Conservation (phyloP, 176 grass and related monocot species). For the Phyllostachys edulis region DNA sequence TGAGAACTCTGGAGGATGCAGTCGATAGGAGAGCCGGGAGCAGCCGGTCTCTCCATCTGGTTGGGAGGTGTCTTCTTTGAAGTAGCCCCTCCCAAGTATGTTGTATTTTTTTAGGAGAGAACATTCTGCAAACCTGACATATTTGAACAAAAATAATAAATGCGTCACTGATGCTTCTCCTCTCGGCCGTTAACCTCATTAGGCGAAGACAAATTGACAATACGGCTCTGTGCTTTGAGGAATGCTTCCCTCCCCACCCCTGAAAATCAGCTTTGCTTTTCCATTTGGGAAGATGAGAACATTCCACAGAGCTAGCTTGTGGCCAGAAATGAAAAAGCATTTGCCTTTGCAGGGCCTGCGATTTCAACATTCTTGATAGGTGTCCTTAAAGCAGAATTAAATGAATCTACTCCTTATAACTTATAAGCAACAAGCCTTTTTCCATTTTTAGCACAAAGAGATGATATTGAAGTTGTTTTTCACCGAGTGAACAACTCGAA, state of each 20-base stretch:
- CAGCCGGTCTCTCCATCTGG: no score
- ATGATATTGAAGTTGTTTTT: background rate
- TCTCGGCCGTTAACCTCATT: background rate
- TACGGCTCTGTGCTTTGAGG: background rate
- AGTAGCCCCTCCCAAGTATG: no score
- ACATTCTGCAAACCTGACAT: constrained; percentile 8
- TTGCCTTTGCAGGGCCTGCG: background rate
- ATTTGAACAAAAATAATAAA: background rate
- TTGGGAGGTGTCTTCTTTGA: no score
- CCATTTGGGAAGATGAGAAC: constrained; percentile 33
- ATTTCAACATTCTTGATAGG: constrained; percentile 8
- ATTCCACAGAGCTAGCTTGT: constrained; percentile 8
- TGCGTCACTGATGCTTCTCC: background rate
- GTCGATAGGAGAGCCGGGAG: no score
- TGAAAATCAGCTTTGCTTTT: constrained; percentile 12
- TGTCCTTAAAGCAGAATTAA: background rate
- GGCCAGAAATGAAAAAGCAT: constrained; percentile 27
- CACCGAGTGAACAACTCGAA: background rate
- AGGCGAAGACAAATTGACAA: background rate
- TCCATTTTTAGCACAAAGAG: background rate
- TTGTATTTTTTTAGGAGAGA: background rate
- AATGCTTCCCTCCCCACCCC: background rate
- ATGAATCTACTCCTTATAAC: background rate
- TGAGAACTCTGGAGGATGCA: no score
- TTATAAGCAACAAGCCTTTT: background rate